Base-by-base conservation (phyloP, 805 yeast genomes). In the Maudiozyma saulgeensis region DNA sequence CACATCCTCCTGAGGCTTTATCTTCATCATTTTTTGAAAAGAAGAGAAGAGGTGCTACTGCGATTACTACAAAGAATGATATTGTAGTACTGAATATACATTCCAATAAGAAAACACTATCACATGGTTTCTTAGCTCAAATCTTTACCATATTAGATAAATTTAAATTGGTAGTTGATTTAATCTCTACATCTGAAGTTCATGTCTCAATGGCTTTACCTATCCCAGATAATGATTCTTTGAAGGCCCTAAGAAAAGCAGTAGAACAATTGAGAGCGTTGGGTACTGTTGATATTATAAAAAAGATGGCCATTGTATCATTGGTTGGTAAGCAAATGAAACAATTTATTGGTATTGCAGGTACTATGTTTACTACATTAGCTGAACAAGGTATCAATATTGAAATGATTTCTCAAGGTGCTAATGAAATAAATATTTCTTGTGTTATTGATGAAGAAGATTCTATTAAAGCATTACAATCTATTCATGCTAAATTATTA, bases 361-460 rank as follows among this genome's bases (percentile, higher is more conserved):
- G 97, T 44, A 83, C 88, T 56, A 91, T 91, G 96, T 93, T 93
- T 72, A 82, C 89, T 58, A 87, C 95, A 1, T 73, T 93, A 57
- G 97, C 98, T 7, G 90, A 87, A 62, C 95, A 91, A 60, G 78
- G 79, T 43, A 84, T 93, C 63, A 93, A 93, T 69, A 88, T 93
- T 58, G 99, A 93, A 69, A 93, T 93, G 99, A 93, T 93, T 69
- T 80, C 89, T 50, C 99, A 93, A 75, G 99, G 99, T 60, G 96
- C 98, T 18, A 91, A 91, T 62, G 99, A 93, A 70, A 93, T 93
- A 62, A 93, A 93, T 67, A 93, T 93, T 47, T 86, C 96, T 34
- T 95, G 97, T 55, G 99, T 93, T 47, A 88, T 93, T 53, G 86
- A 85, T 55, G 88, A 86, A 56, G 70, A 72, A 49, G 93, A 93